phyloP scores from a whole-genome alignment of 306 rosid genomes.

The Quercus robur region DNA sequence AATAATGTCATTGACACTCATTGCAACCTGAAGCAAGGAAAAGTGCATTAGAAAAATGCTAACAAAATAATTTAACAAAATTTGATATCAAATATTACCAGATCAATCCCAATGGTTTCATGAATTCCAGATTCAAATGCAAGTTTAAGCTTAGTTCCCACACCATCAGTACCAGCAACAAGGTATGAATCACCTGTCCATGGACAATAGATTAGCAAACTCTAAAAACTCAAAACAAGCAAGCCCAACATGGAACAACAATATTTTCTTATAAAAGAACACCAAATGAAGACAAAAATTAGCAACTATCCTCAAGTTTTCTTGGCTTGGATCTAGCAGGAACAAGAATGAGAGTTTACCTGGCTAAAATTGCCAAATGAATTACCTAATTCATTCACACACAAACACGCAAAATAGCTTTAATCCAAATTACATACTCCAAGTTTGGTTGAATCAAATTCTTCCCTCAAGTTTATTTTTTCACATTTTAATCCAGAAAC shows the following conservation, averaged over 20 bases:
- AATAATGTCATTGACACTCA: conserved; percentile 93
- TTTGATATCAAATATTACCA: conserved; percentile 42
- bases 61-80: not conserved
- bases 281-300: no score
- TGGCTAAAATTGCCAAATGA: no score
- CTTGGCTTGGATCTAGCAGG: no score
- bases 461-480: no score
- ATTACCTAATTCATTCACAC: no score
- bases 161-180: conserved; percentile 94
- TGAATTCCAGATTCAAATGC: conserved; percentile 92
- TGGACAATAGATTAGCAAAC: conserved; percentile 5
- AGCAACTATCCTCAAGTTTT: no score
- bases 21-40: conserved; percentile 66
- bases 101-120: conserved; percentile 88
- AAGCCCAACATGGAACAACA: no score
- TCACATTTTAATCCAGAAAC: no score
- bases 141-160: conserved; percentile 86
- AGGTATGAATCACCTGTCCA: conserved; percentile 75
- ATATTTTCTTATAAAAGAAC: no score
- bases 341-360: no score
- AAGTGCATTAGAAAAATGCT: not conserved
- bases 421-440: no score
- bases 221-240: not conserved
- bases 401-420: not conserved
- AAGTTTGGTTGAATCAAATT: no score